Percentiles rank a stretch among this genome's conserved stretches.
These are phyloP conservation scores for Eruca vesicaria DNA, from an alignment of 441 rosid species.

Conservation along the genomic window DNA sequence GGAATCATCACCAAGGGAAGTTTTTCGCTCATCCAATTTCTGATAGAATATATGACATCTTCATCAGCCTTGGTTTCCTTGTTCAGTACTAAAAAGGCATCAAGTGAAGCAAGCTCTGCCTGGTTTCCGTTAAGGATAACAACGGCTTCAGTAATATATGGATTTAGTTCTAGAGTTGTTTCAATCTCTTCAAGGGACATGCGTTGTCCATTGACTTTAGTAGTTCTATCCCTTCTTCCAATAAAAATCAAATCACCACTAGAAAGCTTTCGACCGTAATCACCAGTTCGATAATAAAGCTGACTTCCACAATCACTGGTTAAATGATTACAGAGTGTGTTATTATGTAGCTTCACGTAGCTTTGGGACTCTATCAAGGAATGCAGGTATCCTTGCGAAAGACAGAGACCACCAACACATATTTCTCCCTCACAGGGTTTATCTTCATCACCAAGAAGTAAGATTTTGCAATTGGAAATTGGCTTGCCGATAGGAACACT, in stretches of 20 bases:
- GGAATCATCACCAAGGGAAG: constrained; percentile 81
- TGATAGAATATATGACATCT: constrained; percentile 41
- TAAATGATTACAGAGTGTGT: constrained; percentile 38
- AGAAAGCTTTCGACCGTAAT: constrained; percentile 63
- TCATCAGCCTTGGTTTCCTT: constrained; percentile 45
- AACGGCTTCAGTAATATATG: constrained; percentile 64
- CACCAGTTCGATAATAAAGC: constrained; percentile 79
- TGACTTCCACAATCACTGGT: constrained; percentile 47
- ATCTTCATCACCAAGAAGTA: constrained; percentile 52
- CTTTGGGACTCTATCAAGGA: constrained; percentile 37
- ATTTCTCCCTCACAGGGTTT: constrained; percentile 68
- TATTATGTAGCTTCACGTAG: constrained; percentile 48
- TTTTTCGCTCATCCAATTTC: constrained; percentile 58
- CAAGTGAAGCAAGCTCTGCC: constrained; percentile 45
- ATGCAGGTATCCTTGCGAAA: constrained; percentile 58
- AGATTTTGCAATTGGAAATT: constrained; percentile 65
- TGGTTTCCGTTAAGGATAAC: constrained; percentile 48
- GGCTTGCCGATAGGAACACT: constrained; percentile 95
- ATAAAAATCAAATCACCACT: constrained; percentile 76
- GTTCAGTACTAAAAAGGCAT: constrained; percentile 56
- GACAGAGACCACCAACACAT: constrained; percentile 70
- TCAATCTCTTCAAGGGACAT: constrained; percentile 82
- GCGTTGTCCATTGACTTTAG: constrained; percentile 82
- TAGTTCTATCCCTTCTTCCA: constrained; percentile 77
- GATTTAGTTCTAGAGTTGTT: constrained; percentile 54